phyloP scores from a whole-genome alignment of 2,329 filamentous ascomycete species.

The Emydomyces testavorans region DNA sequence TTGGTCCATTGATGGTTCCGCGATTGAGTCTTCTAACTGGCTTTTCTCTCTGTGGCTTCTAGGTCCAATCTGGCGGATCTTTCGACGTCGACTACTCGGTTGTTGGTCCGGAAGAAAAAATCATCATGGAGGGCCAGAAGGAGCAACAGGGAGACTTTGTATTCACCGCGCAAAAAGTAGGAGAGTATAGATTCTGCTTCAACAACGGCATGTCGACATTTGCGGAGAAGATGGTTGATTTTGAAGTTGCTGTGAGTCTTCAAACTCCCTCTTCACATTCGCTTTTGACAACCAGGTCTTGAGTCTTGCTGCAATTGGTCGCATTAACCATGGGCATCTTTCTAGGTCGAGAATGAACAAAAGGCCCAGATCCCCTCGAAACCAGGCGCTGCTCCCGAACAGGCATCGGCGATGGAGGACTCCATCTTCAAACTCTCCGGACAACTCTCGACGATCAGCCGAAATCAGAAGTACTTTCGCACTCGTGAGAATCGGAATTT shows the following conservation, averaged over 20 bases:
- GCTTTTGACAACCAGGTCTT: too few relatives aligned
- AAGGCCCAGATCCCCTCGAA: constrained; percentile 75
- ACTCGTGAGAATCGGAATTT: constrained; percentile 98
- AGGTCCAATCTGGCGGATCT: constrained; percentile 96
- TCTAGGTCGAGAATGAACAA: constrained; percentile 81
- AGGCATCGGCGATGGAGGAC: constrained; percentile 80
- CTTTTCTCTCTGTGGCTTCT: not conserved
- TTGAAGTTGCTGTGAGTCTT: constrained; percentile 73
- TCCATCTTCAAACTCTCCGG: constrained; percentile 90
- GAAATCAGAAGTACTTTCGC: constrained; percentile 99
- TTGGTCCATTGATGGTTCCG: not conserved
- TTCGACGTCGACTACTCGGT: constrained; percentile 96
- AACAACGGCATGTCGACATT: constrained; percentile 98
- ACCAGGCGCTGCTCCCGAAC: constrained; percentile 76
- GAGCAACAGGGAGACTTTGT: constrained; percentile 96
- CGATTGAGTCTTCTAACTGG: constrained; percentile 4
- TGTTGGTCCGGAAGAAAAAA: constrained; percentile 64
- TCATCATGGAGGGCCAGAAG: constrained; percentile 76
- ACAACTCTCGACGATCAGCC: constrained; percentile 82
- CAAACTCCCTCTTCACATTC: not conserved
- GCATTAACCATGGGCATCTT: too few relatives aligned
- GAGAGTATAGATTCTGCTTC: constrained; percentile 97
- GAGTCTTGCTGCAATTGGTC: too few relatives aligned
- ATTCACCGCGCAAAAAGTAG: constrained; percentile 76
- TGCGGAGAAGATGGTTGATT: constrained; percentile 93